Percentiles rank a stretch among this genome's conserved stretches.
These are phyloP conservation scores for Pythium dissimile DNA, from an alignment of 352 stramenopile species.

Conservation along the genomic window DNA sequence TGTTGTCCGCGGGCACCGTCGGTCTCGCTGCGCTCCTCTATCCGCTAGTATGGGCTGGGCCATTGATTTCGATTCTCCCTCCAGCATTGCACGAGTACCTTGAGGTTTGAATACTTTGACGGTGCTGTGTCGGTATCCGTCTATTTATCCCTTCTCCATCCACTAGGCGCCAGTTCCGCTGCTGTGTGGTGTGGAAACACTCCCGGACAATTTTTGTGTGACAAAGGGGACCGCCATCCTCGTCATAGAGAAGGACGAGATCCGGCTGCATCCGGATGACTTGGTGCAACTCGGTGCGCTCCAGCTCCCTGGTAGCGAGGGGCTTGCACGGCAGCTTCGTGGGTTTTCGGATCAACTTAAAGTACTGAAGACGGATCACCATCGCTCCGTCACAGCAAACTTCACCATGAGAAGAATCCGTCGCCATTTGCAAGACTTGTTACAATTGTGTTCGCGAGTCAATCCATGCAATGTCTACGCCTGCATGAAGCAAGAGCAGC, in stretches of 20 bases:
- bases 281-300: conserved; percentile 13
- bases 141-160: too few relatives aligned
- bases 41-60: conserved; percentile 20
- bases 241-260: conserved; percentile 10
- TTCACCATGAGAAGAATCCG: conserved; percentile 16
- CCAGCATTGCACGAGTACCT: conserved; percentile 20
- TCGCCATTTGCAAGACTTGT: conserved; percentile 9
- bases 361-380: not conserved
- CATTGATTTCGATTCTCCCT: conserved; percentile 24
- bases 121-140: too few relatives aligned
- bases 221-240: conserved; percentile 22
- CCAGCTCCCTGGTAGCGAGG: conserved; percentile 18
- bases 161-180: conserved; percentile 24
- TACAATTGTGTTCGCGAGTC: conserved; percentile 17
- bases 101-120: conserved; percentile 18
- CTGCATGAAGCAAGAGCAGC: conserved; percentile 27
- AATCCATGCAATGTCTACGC: conserved; percentile 25
- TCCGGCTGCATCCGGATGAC: conserved; percentile 19
- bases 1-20: conserved; percentile 17
- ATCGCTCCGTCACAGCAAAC: conserved; percentile 1
- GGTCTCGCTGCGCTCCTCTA: conserved; percentile 14
- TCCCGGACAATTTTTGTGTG: conserved; percentile 10
- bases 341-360: conserved; percentile 3
- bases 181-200: conserved; percentile 18
- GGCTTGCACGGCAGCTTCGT: conserved; percentile 3